phyloP scores from a whole-genome alignment of 192 early-diverging fungal genomes.

The Glomus cerebriforme region DNA sequence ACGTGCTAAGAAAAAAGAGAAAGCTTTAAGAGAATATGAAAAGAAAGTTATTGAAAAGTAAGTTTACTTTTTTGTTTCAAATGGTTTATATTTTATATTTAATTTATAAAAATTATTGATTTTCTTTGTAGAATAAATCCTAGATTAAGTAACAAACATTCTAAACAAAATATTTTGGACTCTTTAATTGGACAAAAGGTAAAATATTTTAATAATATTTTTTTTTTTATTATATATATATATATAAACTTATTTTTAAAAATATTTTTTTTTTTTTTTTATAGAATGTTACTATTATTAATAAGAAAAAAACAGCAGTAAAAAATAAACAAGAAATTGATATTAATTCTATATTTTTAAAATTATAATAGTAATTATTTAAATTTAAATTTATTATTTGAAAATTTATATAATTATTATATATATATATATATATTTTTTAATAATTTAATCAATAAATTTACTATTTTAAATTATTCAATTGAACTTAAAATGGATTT shows the following conservation, averaged over 20 bases:
- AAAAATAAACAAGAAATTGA: neutral
- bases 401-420: too few relatives aligned
- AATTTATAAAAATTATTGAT: neutral
- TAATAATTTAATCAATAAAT: too few relatives aligned
- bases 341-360: neutral
- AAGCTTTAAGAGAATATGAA: slow-evolving; percentile 51
- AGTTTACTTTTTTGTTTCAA: neutral
- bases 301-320: slow-evolving; percentile 20
- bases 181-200: slow-evolving; percentile 63
- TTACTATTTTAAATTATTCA: too few relatives aligned
- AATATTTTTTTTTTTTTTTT: neutral
- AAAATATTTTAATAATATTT: neutral
- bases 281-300: slow-evolving; percentile 41
- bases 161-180: slow-evolving; percentile 64
- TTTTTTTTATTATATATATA: neutral
- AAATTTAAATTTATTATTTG: too few relatives aligned
- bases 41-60: slow-evolving; percentile 48
- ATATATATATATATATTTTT: too few relatives aligned
- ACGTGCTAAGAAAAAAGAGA: slow-evolving; percentile 64
- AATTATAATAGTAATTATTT: too few relatives aligned
- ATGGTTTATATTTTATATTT: neutral
- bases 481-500: too few relatives aligned
- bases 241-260: neutral
- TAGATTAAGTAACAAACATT: slow-evolving; percentile 39
- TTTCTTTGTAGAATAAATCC: slow-evolving; percentile 38